A percentile compares a stretch with the other conserved stretches of the same genome.
These are phyloP conservation scores for Dactylellina leptospora DNA, from an alignment of 2,329 filamentous ascomycete genomes.

Conservation along the genomic window DNA sequence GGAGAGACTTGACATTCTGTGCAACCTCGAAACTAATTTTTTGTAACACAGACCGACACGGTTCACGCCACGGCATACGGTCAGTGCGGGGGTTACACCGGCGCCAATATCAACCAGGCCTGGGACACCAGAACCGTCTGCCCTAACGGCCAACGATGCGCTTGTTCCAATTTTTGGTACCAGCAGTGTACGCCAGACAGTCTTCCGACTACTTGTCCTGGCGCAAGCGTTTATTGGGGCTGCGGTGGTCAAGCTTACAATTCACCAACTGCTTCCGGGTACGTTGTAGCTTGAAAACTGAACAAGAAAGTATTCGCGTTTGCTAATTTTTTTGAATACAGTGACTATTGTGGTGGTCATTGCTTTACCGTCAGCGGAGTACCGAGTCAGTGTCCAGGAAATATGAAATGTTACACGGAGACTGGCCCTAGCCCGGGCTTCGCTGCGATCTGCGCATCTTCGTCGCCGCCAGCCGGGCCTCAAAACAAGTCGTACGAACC, in stretches of 20 bases:
- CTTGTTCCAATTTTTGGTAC: conserved; percentile 23
- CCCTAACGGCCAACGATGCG: conserved; percentile 5
- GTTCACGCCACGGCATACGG: conserved; percentile 13
- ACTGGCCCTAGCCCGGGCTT: conserved; percentile 20
- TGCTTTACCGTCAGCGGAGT: conserved; percentile 24
- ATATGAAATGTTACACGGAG: conserved; percentile 21
- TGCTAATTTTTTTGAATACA: background rate
- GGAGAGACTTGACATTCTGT: background rate
- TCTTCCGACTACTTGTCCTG: conserved; percentile 4
- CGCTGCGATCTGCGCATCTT: conserved; percentile 16
- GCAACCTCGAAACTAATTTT: background rate
- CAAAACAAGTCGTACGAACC: conserved; percentile 12
- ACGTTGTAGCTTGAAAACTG: background rate
- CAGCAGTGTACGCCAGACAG: background rate
- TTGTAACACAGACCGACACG: background rate
- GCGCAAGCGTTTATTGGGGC: conserved; percentile 12
- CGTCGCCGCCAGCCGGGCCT: conserved; percentile 7
- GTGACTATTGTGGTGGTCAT: conserved; percentile 15
- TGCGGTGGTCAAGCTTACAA: conserved; percentile 15
- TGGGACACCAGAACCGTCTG: conserved; percentile 20
- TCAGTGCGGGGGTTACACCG: conserved; percentile 14
- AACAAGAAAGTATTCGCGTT: background rate
- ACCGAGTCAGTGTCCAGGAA: conserved; percentile 2
- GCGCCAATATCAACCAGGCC: conserved; percentile 12
- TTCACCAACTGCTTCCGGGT: conserved; percentile 7